Evolutionary conservation across 73 alveolate species (phyloP).

Genomic region (Paramecium pentaurelia): DNA sequence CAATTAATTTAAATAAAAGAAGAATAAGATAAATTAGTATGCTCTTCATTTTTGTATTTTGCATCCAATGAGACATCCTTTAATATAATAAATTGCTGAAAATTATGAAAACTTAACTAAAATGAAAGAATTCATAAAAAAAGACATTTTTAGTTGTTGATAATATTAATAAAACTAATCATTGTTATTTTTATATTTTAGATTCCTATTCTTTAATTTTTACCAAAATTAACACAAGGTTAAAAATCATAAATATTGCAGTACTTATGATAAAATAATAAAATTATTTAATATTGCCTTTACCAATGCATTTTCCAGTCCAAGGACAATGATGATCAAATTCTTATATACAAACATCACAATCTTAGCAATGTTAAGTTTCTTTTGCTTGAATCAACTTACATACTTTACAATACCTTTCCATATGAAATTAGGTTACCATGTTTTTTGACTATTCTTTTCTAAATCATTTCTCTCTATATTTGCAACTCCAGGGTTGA

Average conservation of each 20-base stretch:
- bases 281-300: conserved; percentile 58
- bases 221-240: not conserved
- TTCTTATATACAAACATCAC: conserved; percentile 71
- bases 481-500: conserved; percentile 38
- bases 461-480: not conserved
- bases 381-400: conserved; percentile 22
- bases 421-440: not conserved
- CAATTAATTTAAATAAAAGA: not conserved
- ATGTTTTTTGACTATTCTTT: not conserved
- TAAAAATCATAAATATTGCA: conserved; percentile 41
- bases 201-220: not conserved
- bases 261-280: conserved; percentile 53
- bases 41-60: not conserved
- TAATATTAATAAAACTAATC: not conserved
- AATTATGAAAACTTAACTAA: not conserved
- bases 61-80: not conserved
- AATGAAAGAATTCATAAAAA: not conserved
- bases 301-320: conserved; percentile 80
- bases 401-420: conserved; percentile 64
- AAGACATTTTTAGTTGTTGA: not conserved
- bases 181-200: not conserved
- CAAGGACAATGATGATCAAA: conserved; percentile 83
- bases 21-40: not conserved
- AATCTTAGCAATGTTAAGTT: conserved; percentile 72
- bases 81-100: not conserved